These are phyloP conservation scores for Lenzites betulinus DNA, from an alignment of 768 basidiomycete species.

Conservation along the genomic window DNA sequence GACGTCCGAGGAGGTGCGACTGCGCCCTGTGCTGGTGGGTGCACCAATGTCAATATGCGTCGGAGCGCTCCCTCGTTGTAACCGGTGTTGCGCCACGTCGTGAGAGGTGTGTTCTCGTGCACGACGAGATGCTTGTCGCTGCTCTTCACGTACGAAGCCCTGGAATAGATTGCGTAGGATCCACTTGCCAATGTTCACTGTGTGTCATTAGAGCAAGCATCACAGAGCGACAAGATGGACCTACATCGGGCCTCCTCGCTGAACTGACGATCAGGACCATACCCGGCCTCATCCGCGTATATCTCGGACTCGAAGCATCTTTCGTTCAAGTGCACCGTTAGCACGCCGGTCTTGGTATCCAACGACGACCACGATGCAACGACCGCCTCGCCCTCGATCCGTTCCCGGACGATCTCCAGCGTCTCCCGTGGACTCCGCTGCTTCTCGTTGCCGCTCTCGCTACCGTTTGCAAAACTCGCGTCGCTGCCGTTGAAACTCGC, in stretches of 20 bases:
- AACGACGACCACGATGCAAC: conserved; percentile 83
- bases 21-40: conserved; percentile 24
- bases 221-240: conserved; percentile 33
- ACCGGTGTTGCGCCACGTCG: conserved; percentile 22
- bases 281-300: conserved; percentile 90
- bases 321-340: conserved; percentile 87
- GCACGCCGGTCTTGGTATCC: conserved; percentile 87
- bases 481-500: conserved; percentile 53
- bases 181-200: conserved; percentile 95
- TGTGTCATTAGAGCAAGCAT: background rate
- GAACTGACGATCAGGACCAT: conserved; percentile 56
- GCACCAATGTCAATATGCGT: conserved; percentile 30
- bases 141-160: conserved; percentile 73
- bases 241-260: conserved; percentile 81
- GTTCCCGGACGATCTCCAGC: conserved; percentile 82
- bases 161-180: conserved; percentile 82
- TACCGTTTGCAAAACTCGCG: conserved; percentile 48
- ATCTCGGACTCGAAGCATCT: conserved; percentile 93
- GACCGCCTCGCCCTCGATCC: conserved; percentile 94
- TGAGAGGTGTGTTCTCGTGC: conserved; percentile 21
- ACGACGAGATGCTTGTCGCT: conserved; percentile 37
- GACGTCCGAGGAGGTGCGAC: conserved; percentile 34
- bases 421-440: conserved; percentile 78
- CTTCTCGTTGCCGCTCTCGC: conserved; percentile 38
- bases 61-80: conserved; percentile 30